A percentile compares a stretch with the other conserved stretches of the same genome.
phyloP scores from a whole-genome alignment of 148 eudicot genomes.

The Limonium bicolor region DNA sequence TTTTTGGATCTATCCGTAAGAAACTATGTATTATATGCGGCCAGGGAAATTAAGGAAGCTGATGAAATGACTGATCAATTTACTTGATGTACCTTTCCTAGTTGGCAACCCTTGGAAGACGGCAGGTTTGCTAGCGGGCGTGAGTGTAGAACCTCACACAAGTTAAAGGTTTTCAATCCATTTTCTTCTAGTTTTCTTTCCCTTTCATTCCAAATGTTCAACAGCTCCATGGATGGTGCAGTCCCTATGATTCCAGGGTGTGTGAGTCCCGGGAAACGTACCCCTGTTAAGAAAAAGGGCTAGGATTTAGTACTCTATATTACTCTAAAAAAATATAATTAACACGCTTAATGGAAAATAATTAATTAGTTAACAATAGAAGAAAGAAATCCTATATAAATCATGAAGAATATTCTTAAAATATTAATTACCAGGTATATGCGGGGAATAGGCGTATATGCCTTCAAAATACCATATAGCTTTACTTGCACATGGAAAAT shows the following conservation, averaged over 20 bases:
- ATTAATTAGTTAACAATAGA: too few species aligned
- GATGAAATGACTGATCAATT: too few species aligned
- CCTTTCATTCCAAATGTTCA: constrained; percentile 79
- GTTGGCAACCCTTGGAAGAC: constrained; percentile 63
- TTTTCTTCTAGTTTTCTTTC: constrained; percentile 67
- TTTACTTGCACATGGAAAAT: constrained; percentile 84
- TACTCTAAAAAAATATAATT: too few species aligned
- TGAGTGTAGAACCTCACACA: constrained; percentile 78
- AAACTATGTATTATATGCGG: too few species aligned
- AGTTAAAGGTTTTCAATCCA: constrained; percentile 46
- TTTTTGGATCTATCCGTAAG: constrained; percentile 49
- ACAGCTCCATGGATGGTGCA: constrained; percentile 82
- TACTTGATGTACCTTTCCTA: constrained; percentile 87
- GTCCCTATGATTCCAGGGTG: constrained; percentile 96
- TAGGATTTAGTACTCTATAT: not conserved
- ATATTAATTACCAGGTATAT: constrained; percentile 58
- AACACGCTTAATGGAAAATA: too few species aligned
- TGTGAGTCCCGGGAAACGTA: constrained; percentile 82
- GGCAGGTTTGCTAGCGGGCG: constrained; percentile 88
- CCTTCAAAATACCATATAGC: constrained; percentile 99
- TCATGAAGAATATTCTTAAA: too few species aligned
- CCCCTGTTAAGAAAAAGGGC: constrained; percentile 28
- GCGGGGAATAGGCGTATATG: constrained; percentile 81
- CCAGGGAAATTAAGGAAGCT: too few species aligned
- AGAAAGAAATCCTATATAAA: too few species aligned